These are phyloP conservation scores for Plasmodium fragile DNA, from an alignment of 169 alveolate species.

Conservation along the genomic window DNA sequence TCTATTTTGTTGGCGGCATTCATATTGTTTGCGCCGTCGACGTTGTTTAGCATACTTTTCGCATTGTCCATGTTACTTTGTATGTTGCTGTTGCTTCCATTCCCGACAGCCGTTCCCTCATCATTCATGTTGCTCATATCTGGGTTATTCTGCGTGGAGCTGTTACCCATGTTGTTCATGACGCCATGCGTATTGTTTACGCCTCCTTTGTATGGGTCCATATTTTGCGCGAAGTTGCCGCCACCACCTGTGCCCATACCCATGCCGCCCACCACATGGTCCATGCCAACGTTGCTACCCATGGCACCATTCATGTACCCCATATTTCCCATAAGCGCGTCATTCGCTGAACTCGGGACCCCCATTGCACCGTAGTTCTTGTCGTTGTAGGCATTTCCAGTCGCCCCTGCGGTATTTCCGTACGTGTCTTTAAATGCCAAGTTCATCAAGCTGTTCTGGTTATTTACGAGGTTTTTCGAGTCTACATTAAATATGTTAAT, in stretches of 20 bases:
- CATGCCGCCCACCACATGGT: background rate
- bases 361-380: background rate
- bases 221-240: background rate
- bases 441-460: constrained; percentile 34
- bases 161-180: background rate
- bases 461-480: constrained; percentile 29
- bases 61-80: background rate
- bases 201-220: constrained; percentile 1
- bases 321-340: constrained; percentile 10
- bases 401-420: background rate
- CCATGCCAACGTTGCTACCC: background rate
- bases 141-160: background rate
- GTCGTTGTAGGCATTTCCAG: background rate
- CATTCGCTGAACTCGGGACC: background rate
- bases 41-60: background rate
- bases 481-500: constrained; percentile 62
- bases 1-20: background rate
- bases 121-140: constrained; percentile 2
- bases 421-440: constrained; percentile 17
- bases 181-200: background rate
- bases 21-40: background rate
- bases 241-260: background rate
- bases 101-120: background rate
- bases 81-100: background rate
- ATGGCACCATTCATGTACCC: constrained; percentile 14